Evolutionary conservation across 495 filamentous ascomycete genomes (phyloP).

Genomic region (Beverwykella pulmonaria): DNA sequence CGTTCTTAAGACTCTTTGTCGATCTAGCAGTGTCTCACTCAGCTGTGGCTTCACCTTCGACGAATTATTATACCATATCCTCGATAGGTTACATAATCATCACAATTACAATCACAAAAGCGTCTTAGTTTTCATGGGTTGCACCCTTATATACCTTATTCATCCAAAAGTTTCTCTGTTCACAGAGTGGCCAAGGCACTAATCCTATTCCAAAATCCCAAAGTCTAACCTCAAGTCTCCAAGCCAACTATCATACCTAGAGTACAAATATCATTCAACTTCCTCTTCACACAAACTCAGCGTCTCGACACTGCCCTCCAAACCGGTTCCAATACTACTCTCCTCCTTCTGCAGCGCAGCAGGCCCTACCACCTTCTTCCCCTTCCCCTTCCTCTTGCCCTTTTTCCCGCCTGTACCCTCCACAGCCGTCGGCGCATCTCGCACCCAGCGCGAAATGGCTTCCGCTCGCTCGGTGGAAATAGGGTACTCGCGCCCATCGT

Average conservation of each 20-base stretch:
- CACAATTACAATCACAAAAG: no score
- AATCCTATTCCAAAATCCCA: no score
- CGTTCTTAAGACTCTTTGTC: no score
- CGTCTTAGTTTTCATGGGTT: no score
- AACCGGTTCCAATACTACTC: conserved; percentile 16
- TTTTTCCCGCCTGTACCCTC: conserved; percentile 42
- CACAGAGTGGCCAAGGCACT: no score
- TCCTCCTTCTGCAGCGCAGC: conserved; percentile 18
- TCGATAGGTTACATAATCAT: no score
- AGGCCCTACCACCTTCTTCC: conserved; percentile 6
- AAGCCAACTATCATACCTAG: neutral
- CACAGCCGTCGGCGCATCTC: conserved; percentile 56
- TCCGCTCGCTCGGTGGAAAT: conserved; percentile 69
- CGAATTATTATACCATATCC: no score
- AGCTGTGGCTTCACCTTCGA: no score
- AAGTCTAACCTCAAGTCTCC: neutral
- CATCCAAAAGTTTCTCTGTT: no score
- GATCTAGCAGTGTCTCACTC: no score
- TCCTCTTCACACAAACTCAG: conserved; percentile 31
- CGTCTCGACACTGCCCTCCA: conserved; percentile 35
- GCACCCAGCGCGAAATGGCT: conserved; percentile 69
- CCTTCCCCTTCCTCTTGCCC: conserved; percentile 33
- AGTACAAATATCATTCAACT: conserved; percentile 9
- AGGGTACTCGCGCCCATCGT: conserved; percentile 68
- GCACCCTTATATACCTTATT: no score